Conservation (phyloP, 225 moss, liverwort and hornwort species). For the Antitrichia curtipendula region DNA sequence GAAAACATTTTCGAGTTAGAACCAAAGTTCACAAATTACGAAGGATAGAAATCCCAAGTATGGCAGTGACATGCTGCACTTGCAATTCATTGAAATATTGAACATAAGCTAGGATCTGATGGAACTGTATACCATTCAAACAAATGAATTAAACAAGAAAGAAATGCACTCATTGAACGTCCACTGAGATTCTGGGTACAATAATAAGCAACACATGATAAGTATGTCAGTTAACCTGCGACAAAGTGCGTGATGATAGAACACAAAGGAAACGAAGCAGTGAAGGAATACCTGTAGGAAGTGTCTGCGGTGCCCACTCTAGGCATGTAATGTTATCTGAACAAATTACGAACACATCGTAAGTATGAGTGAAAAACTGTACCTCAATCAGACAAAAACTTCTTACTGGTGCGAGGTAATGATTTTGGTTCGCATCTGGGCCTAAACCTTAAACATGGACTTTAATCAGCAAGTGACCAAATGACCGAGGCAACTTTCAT, state of each 20-base stretch:
- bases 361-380: not conserved
- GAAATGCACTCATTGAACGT: not conserved
- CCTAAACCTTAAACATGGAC: not conserved
- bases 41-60: not conserved
- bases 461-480: not conserved
- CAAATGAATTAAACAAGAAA: not conserved
- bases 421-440: not conserved
- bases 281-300: conserved; percentile 60
- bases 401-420: not conserved
- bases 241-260: not conserved
- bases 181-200: not conserved
- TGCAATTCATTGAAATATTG: not conserved
- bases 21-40: not conserved
- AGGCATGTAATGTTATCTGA: conserved; percentile 64
- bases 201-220: not conserved
- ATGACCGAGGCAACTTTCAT: not conserved
- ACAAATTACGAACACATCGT: not conserved
- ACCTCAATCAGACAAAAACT: not conserved
- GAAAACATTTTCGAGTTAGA: not conserved
- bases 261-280: not conserved
- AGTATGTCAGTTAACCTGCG: not conserved
- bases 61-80: not conserved
- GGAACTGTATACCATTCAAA: not conserved
- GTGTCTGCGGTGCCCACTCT: conserved; percentile 79
- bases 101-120: not conserved